These are phyloP conservation scores for Pinus tabuliformis DNA, from an alignment of 75 land plant species.

Conservation along the genomic window DNA sequence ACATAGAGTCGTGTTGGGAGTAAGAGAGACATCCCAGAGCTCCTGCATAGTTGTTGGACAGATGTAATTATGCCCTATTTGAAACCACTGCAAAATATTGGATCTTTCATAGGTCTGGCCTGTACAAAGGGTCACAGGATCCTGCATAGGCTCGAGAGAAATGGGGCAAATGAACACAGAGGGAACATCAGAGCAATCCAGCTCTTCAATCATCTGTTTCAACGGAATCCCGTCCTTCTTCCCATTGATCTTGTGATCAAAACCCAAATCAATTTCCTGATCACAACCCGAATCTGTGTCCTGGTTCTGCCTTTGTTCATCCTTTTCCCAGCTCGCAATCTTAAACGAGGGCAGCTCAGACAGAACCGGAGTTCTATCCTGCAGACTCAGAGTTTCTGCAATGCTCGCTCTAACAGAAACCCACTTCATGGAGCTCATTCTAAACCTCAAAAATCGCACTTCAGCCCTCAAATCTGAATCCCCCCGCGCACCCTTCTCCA, in stretches of 20 bases:
- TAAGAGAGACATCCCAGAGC: slow-evolving; percentile 14
- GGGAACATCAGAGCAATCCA: slow-evolving; percentile 50
- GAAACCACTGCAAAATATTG: slow-evolving; percentile 76
- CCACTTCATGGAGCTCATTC: slow-evolving; percentile 13
- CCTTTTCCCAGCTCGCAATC: slow-evolving; percentile 21
- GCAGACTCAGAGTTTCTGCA: slow-evolving; percentile 8
- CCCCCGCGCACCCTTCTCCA: not conserved
- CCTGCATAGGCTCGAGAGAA: slow-evolving; percentile 75
- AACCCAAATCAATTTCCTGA: slow-evolving; percentile 45
- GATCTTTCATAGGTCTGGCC: slow-evolving; percentile 82
- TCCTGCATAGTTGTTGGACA: slow-evolving; percentile 33
- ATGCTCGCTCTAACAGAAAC: slow-evolving; percentile 13
- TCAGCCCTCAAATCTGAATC: not conserved
- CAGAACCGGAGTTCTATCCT: not conserved
- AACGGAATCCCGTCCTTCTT: slow-evolving; percentile 15
- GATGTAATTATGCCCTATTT: slow-evolving; percentile 45
- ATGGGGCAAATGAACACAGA: slow-evolving; percentile 81
- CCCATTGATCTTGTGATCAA: slow-evolving; percentile 27
- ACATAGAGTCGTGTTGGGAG: slow-evolving; percentile 10
- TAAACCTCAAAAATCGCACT: not conserved
- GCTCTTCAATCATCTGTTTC: slow-evolving; percentile 57
- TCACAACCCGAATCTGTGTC: slow-evolving; percentile 32
- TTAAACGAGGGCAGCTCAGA: slow-evolving; percentile 45
- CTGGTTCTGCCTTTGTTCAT: slow-evolving; percentile 18
- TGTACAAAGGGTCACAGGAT: slow-evolving; percentile 78